Base-by-base conservation (phyloP, 306 rosid species). In the Hippophae rhamnoides region DNA sequence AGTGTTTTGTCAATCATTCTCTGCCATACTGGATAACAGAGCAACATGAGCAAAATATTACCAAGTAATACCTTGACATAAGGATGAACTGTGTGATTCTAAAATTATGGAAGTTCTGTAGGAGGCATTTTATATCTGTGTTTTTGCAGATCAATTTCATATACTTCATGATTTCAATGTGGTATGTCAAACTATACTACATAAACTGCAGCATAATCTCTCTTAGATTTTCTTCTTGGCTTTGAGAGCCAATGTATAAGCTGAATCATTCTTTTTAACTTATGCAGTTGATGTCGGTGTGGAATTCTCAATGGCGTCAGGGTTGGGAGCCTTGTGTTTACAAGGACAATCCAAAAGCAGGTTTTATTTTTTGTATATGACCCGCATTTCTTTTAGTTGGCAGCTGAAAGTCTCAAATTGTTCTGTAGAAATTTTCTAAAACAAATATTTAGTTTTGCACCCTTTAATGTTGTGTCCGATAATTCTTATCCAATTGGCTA, bases 301-400 rank as follows among this genome's bases (percentile, higher is more conserved):
- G 98, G 98, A 83, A 49, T 57, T 72, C 74, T 26, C 79, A 65
- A 54, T 79, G 54, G 69, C 78, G 13, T 66, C 72, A 72, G 68
- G 79, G 57, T 40, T 90, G 98, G 98, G 81, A 73, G 74, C 89
- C 95, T 13, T 90, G 98, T 71, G 78, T 83, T 45, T 63, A 67
- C 70, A 69, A 47, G 65, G 77, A 74, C 61, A 59, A 60, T 62
- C 52, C 66, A 7, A 48, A 61, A 71, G 56, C 77, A 82, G 95
- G 97, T 90, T 60, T 69, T 75, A 43, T 62, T 57, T 65, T 61
- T 25, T 65, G 27, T 48, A 54, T 7, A 25, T 41, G 38, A 41
- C 49, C 57, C 5, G 26, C 6, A 43, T 45, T 38, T 56, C 38
- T 58, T 42, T 47, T 38, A 44, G 14, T 25, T 57, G 26, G 6